Evolutionary conservation across 2,329 filamentous ascomycete species (phyloP), one percentile per base, ranked within the genome.

Genomic region (Colletotrichum spinosum): DNA sequence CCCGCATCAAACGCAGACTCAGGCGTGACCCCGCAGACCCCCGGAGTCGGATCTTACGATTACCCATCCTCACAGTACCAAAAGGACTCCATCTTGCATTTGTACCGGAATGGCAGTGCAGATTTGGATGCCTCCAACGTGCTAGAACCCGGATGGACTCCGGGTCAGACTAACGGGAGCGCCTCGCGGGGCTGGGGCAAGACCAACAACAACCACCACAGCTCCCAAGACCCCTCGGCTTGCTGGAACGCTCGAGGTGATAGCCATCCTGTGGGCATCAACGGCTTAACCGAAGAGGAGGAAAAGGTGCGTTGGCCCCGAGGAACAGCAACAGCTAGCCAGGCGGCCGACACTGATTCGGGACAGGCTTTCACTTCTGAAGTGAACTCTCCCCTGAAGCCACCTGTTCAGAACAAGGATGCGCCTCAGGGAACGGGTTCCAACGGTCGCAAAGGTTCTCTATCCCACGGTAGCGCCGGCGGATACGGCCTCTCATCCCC

Each of bases 341-440:
- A 41, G 34, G 39, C 39, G 48, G 17, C 38, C 17, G 33, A 46
- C 34, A 50, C 67, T 68, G 55, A 68, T 51, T 12, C 33, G n/a
- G 55, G 25, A 44, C 76, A 97, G 91, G 82, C 92, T 68, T 97
- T 97, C 78, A 80, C 88, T 55, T 88, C 87, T 55, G 96, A 97
- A 69, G 94, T 99, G 75, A 99, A 98, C 77, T 97, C 96, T 41
- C 92, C 94, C 39, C 83, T 97, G 70, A 98, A 98, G 79, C 91
- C 92, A 8, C 92, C 92, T 17, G 87, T 89, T 38, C 91, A 92
- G 73, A 95, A 92, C 66, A 89, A 90, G 71, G 85, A 88, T 46
- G 81, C 88, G 80, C 77, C 84, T 76, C 76, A 85, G 76, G 77
- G 85, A 78, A 33, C 60, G n/a, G 84, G 83, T 10, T 73, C 84